These are phyloP conservation scores for Gossypium lobatum DNA, from an alignment of 441 rosid species.

Conservation along the genomic window DNA sequence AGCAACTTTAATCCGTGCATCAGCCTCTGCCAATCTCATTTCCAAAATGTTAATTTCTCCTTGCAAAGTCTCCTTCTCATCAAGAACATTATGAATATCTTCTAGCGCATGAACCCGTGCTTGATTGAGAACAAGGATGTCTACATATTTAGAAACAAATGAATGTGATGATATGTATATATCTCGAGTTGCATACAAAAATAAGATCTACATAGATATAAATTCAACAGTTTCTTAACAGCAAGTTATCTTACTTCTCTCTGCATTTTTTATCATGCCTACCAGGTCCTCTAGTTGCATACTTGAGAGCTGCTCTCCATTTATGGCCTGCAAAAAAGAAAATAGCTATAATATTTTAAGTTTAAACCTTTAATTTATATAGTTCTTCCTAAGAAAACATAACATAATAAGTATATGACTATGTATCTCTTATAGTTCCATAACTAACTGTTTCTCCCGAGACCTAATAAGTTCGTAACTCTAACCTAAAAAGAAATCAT, in stretches of 20 bases:
- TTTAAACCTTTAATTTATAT: not conserved
- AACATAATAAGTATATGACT: not conserved
- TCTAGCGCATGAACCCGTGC: slow-evolving; percentile 73
- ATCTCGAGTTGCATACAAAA: slow-evolving; percentile 4
- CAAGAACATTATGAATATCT: slow-evolving; percentile 57
- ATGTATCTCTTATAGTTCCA: not conserved
- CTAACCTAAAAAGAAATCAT: not conserved
- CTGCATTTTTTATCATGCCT: slow-evolving; percentile 75
- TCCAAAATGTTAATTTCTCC: slow-evolving; percentile 65
- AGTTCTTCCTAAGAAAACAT: not conserved
- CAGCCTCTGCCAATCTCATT: slow-evolving; percentile 76
- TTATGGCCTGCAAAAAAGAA: slow-evolving; percentile 40
- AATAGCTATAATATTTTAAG: not conserved
- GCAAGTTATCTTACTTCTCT: slow-evolving; percentile 51
- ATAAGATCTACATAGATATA: slow-evolving; percentile 1
- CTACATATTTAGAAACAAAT: slow-evolving; percentile 30
- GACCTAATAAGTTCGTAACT: not conserved
- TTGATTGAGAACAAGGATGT: slow-evolving; percentile 79
- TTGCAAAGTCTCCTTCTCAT: slow-evolving; percentile 72
- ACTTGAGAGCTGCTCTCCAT: slow-evolving; percentile 35
- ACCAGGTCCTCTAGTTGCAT: slow-evolving; percentile 62
- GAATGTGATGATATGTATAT: slow-evolving; percentile 5
- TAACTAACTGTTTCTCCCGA: not conserved
- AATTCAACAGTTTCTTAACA: slow-evolving; percentile 11
- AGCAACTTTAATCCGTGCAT: slow-evolving; percentile 69